Evolutionary conservation across 2,329 filamentous ascomycete genomes (phyloP), one percentile per base, ranked within the genome.

Genomic region (Zymoseptoria tritici): DNA sequence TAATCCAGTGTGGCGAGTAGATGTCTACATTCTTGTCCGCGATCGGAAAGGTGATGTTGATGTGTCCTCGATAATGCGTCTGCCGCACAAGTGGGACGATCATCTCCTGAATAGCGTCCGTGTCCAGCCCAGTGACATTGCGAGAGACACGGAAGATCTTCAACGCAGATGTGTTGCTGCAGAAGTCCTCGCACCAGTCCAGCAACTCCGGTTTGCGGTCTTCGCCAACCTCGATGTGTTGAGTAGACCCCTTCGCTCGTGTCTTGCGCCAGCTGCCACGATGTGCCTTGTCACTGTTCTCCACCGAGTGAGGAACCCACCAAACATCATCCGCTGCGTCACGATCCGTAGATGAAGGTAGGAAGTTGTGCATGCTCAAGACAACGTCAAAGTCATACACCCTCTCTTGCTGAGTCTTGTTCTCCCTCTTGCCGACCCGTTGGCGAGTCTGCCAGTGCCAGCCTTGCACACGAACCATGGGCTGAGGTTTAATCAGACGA

Each of bases 151-250:
- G 74, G 64, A 79, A 79, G 60, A 73, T 71, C 68, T 86, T 87
- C 36, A 90, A 76, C 8, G 76, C 76, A 0, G 83, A 78, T 21
- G 77, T 75, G 64, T 81, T 84, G 2, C 81, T 81, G 67, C 83
- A 86, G 74, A 84, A 92, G 49, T 81, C 80, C 60, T 87, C 82
- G 66, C 86, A 90, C 88, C 88, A 91, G 60, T 85, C 81, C 21
- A 71, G 71, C 9, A 85, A 71, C 20, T 67, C 74, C 42, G 67
- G 79, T 68, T 73, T 75, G 54, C 5, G 60, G 66, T 61, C 66
- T 9, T 64, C 60, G 9, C 78, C 77, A 9, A 80, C 71, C 65
- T 82, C 78, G 58, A 81, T 72, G 60, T 76, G 75, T 60, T 78
- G 75, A 56, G 72, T 75, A 26, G 68, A 70, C 3, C 75, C 77